Conservation (phyloP, 2,329 filamentous ascomycete genomes). For the Ophiostoma piceae region DNA sequence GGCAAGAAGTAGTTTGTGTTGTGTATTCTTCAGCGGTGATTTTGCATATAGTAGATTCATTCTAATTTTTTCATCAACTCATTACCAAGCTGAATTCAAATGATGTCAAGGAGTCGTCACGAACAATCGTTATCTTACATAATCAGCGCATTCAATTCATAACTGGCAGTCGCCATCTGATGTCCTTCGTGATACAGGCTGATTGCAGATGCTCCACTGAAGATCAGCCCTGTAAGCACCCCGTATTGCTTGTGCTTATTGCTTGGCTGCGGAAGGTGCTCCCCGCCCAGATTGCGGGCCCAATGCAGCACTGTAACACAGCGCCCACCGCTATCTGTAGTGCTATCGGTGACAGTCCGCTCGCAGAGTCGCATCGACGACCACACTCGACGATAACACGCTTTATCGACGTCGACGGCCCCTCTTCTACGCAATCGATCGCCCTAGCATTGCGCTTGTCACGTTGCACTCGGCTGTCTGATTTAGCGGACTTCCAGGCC, state of each 20-base stretch:
- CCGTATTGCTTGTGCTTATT: not conserved
- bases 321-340: not conserved
- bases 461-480: not conserved
- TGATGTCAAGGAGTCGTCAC: no score
- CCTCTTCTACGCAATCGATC: not conserved
- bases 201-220: not conserved
- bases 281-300: not conserved
- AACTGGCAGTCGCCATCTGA: no score
- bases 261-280: not conserved
- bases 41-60: not conserved
- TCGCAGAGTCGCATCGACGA: not conserved
- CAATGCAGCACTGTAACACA: not conserved
- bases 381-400: not conserved
- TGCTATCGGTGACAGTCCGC: not conserved
- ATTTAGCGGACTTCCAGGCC: not conserved
- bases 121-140: not conserved
- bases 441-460: not conserved
- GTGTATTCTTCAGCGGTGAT: not conserved
- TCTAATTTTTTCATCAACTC: not conserved
- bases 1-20: slow-evolving; percentile 58
- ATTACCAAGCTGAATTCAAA: not conserved
- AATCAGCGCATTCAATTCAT: not conserved
- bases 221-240: not conserved
- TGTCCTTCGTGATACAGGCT: not conserved
- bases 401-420: not conserved